Evolutionary conservation across 495 filamentous ascomycete species (phyloP), one percentile per base, ranked within the genome.

Genomic region (Cairneyella variabilis): DNA sequence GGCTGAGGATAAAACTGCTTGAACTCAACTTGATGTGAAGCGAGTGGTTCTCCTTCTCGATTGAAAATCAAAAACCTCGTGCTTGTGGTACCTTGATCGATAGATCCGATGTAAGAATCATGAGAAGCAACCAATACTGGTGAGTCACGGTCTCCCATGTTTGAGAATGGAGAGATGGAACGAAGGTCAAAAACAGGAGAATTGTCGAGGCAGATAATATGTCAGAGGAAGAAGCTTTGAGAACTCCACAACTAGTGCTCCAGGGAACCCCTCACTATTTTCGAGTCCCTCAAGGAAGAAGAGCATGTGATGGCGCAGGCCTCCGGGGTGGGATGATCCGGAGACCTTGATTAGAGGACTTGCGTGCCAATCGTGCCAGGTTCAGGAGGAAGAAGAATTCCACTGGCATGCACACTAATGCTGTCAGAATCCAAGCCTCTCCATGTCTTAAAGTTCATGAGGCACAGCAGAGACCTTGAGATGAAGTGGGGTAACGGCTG

Each of bases 41-140:
- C 89, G 27, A 92, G 80, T 16, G 90, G 89, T 22, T 83, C 83
- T 54, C 90, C 90, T n/a, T 78, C 75, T 54, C 80, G 77, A 67
- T 96, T 84, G 71, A 97, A 96, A 55, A 97, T 91, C 54, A 97
- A 75, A 66, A 96, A 96, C 14, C 91, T 83, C 28, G 92, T 88
- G 59, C 88, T 93, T n/a, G 91, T 96, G 6, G 91, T 96, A 21
- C 91, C 92, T 66, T 93, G 88, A 66, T 97, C 91, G 62, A 97
- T 91, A 54, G 74, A 77, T 18, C 76, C 76, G 53, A 78, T 67
- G 42, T 76, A 79, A 2, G 47, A 41, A 17, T 59, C 51, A 9
- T 54, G 41, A 44, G 30, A 17, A 17, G 56, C 18, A 12, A 54
- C 23, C 16, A 34, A 10, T 25, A 42, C 37, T 39, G 51, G 38